Evolutionary conservation across 1,139 yeast species (phyloP), one percentile per base, ranked within the genome.

Genomic region (Yamadazyma triangularis): DNA sequence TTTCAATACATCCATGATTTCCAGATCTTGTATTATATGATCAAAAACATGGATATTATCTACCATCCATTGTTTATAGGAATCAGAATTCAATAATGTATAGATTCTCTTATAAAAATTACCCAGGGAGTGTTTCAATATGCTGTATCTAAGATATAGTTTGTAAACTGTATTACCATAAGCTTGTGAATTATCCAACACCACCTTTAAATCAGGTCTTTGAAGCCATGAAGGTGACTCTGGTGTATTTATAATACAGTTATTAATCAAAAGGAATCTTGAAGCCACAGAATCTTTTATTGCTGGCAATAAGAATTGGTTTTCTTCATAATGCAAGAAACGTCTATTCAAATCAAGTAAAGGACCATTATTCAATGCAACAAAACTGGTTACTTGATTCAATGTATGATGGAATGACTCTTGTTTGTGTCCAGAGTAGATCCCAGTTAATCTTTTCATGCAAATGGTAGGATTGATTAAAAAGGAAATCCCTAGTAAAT

Each of bases 21-120:
- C 20, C 6, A 7, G 8, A 6, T 7, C 9, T 18, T 9, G 8
- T 6, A 18, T 7, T 7, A 18, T 6, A 7, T 9, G 8, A 7
- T 18, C 20, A 6, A 18, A 6, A 6, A 18, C 20, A 18, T 18
- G 20, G 8, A 18, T 7, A 9, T 18, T 18, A 18, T 18, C 20
- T 9, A 18, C 9, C 9, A 18, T 7, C 20, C 20, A 18, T 18
- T 6, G 9, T 18, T 18, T 6, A 18, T 18, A 18, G 6, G 20
- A 18, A 16, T 41, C 41, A 3, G 51, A 44, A 6, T 31, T 39
- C 4, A 46, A 23, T 9, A 45, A 15, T 22, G 35, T 30, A 23
- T 24, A 32, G 8, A 47, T 18, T 7, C 8, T 6, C 20, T 18
- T 18, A 7, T 6, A 18, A 9, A 7, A 9, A 18, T 18, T 6